These are phyloP conservation scores for Furcasterigmium furcatum DNA, from an alignment of 2,329 filamentous ascomycete genomes.

Conservation along the genomic window DNA sequence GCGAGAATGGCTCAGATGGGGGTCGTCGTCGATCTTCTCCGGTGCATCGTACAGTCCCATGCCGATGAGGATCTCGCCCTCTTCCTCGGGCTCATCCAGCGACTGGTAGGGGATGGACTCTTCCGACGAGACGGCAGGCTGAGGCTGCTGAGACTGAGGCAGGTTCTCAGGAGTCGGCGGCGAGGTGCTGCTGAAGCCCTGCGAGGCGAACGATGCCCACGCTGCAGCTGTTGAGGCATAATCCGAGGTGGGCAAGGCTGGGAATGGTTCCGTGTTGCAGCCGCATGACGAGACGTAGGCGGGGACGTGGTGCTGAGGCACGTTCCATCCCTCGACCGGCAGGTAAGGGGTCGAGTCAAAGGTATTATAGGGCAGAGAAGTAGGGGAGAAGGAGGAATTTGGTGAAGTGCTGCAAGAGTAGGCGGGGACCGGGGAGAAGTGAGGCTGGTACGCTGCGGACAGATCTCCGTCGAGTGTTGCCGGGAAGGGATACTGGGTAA, in stretches of 20 bases:
- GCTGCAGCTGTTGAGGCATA: constrained; percentile 13
- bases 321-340: constrained; percentile 32
- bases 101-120: constrained; percentile 46
- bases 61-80: constrained; percentile 73
- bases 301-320: constrained; percentile 23
- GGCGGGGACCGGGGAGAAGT: constrained; percentile 48
- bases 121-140: constrained; percentile 42
- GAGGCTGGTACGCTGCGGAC: constrained; percentile 35
- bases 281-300: constrained; percentile 21
- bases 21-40: constrained; percentile 48
- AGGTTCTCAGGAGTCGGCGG: constrained; percentile 60
- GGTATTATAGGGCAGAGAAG: constrained; percentile 42
- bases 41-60: constrained; percentile 79
- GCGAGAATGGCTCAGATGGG: constrained; percentile 50
- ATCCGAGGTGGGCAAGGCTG: constrained; percentile 15
- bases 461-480: constrained; percentile 38
- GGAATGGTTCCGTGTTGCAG: constrained; percentile 25
- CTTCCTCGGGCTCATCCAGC: constrained; percentile 49
- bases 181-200: constrained; percentile 44
- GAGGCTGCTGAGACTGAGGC: constrained; percentile 45
- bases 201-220: constrained; percentile 44
- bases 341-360: constrained; percentile 35
- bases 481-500: constrained; percentile 30
- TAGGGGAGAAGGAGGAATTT: constrained; percentile 49
- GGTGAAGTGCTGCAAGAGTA: constrained; percentile 60